Conservation (phyloP, 345 rosid species). For the Geranium rotundifolium region DNA sequence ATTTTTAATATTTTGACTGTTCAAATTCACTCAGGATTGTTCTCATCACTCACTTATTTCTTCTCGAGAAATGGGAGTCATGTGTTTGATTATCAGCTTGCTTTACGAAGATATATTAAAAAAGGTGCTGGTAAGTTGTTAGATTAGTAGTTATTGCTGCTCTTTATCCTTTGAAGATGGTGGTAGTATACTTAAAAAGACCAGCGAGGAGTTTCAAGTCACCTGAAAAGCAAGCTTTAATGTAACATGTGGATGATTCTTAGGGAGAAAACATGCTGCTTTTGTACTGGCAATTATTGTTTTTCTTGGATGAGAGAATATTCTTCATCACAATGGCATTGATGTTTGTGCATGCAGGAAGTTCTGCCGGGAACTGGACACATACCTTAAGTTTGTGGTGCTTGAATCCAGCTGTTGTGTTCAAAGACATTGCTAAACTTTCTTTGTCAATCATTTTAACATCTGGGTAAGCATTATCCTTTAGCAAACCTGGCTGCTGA, state of each 20-base stretch:
- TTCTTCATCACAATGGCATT: constrained; percentile 5
- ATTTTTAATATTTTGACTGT: constrained; percentile 9
- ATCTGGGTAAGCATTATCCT: constrained; percentile 60
- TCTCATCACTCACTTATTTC: constrained; percentile 78
- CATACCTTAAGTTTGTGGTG: constrained; percentile 84
- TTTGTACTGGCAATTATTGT: neutral
- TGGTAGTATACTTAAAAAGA: neutral
- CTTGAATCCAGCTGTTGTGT: constrained; percentile 92
- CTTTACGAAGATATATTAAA: constrained; percentile 49
- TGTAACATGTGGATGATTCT: neutral
- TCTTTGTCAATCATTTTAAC: constrained; percentile 86
- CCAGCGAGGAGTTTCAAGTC: neutral
- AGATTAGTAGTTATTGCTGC: constrained; percentile 3
- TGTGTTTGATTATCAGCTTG: constrained; percentile 64
- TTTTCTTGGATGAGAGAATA: neutral
- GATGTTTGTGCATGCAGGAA: constrained; percentile 34
- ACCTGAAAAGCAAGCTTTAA: neutral
- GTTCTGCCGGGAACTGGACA: constrained; percentile 41
- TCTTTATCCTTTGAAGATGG: constrained; percentile 8
- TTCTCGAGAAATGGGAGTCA: constrained; percentile 80
- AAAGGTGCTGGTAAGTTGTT: constrained; percentile 49
- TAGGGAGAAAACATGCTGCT: too few species aligned
- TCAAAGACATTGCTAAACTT: constrained; percentile 72
- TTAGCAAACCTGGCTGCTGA: neutral
- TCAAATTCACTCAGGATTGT: constrained; percentile 44